Percentiles rank a stretch among this genome's conserved stretches.
Evolutionary conservation across 352 stramenopile genomes (phyloP).

Genomic region (Globisporangium megalacanthum): DNA sequence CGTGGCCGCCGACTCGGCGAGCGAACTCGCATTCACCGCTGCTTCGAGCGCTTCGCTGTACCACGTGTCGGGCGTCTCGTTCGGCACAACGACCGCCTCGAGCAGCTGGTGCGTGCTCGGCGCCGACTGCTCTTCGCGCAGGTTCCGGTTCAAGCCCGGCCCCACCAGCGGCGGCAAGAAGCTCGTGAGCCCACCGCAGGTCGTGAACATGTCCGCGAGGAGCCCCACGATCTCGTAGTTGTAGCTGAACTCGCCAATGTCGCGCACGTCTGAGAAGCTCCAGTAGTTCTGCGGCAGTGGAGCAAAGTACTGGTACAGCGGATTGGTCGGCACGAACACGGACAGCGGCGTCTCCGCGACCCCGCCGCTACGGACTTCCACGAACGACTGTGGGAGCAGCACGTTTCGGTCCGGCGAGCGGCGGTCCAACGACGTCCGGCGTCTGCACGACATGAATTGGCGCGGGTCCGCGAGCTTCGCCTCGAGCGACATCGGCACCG

Average conservation of each 20-base stretch:
- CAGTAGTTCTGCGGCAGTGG: constrained; percentile 58
- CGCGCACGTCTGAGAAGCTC: constrained; percentile 63
- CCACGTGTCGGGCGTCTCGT: constrained; percentile 33
- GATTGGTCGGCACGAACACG: constrained; percentile 45
- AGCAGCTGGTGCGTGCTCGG: constrained; percentile 25
- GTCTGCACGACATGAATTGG: constrained; percentile 49
- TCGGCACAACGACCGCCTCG: constrained; percentile 63
- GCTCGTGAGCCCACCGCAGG: constrained; percentile 42
- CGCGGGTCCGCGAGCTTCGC: constrained; percentile 56
- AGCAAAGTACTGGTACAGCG: constrained; percentile 50
- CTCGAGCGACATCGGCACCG: constrained; percentile 37
- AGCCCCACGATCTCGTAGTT: constrained; percentile 80
- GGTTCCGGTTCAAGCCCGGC: constrained; percentile 18
- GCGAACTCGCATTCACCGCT: constrained; percentile 31
- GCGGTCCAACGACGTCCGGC: constrained; percentile 27
- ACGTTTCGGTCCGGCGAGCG: constrained; percentile 40
- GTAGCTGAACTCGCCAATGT: constrained; percentile 76
- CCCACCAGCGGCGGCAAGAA: constrained; percentile 10
- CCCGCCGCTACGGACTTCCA: constrained; percentile 49
- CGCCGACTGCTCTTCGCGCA: constrained; percentile 9
- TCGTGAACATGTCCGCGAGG: constrained; percentile 69
- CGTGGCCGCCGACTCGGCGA: constrained; percentile 27
- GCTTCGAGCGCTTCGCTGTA: constrained; percentile 49
- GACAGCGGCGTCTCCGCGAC: constrained; percentile 31
- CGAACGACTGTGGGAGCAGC: constrained; percentile 49